Base-by-base conservation (phyloP, 2,329 filamentous ascomycete species). In the Pseudonectria buxi region DNA sequence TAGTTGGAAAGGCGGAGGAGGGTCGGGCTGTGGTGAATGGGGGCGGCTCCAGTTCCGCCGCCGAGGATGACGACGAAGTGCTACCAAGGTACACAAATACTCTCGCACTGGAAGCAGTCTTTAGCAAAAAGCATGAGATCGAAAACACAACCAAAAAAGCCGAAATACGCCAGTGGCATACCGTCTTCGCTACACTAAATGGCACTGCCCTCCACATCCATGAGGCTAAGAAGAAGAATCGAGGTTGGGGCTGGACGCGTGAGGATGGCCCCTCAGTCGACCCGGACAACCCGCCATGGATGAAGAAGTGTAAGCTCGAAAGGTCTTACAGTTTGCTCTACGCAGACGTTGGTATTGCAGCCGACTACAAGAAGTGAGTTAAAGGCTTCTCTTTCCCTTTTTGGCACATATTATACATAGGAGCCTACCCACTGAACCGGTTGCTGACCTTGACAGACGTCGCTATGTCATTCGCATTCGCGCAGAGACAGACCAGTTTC, bases 291-390 rank as follows among this genome's bases (percentile, higher is more conserved):
- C 74, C 65, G 18, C 66, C 61, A 27, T 81, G 60, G 64, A 58
- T 72, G 28, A 71, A 63, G 45, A 68, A 62, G 41, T 74, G 74
- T 14, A 67, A 67, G 36, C 59, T 86, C 26, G 64, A 86, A 44
- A 75, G 69, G 54, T 74, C 71, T n/a, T 88, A 86, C 54, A 83
- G 78, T 34, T 67, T 88, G 31, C 73, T 86, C 44, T 80, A 87
- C 54, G 83, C 83, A 14, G 83, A 88, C 57, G 76, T 83, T 14
- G 83, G 83, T 10, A 74, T 87, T 42, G 83, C 84, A 9, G 73
- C 77, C 12, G 83, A 88, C 57, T 82, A 84, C 54, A 69, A 73
- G 49, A 84, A 86, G 72, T 79, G 59, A 49, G 74, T 67, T 35
- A 27, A 25, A 7, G 24, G 28, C 28, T 30, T 7, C 10, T 15